Percentiles rank a stretch among this genome's conserved stretches.
phyloP scores from a whole-genome alignment of 257 asterid genomes.

The Solanum sitiens region DNA sequence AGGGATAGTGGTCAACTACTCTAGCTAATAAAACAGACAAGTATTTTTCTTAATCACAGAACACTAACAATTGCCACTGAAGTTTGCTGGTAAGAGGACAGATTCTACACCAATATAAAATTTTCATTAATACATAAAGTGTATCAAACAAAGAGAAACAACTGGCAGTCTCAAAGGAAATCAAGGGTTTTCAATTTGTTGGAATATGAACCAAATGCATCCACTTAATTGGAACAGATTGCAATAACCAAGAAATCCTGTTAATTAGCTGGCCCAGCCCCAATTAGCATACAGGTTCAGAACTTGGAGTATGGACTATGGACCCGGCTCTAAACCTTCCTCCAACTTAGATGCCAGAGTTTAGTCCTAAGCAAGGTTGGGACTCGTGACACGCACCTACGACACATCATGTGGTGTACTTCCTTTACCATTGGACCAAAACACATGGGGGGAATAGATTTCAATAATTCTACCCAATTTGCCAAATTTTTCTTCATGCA shows the following conservation, averaged over 20 bases:
- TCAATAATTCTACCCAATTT: not conserved
- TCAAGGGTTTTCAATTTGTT: not conserved
- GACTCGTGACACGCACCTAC: not conserved
- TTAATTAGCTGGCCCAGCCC: not conserved
- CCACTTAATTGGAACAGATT: not conserved
- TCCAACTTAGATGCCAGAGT: not conserved
- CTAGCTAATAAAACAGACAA: not conserved
- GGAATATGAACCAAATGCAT: not conserved
- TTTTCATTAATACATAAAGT: not conserved
- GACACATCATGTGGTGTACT: not conserved
- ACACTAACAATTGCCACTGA: not conserved
- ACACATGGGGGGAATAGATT: not conserved
- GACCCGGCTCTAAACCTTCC: not conserved
- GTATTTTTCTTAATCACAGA: not conserved
- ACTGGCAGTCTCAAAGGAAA: not conserved
- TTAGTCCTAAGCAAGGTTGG: not conserved
- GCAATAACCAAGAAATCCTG: not conserved
- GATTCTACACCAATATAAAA: not conserved
- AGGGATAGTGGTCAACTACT: not conserved
- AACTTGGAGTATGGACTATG: not conserved
- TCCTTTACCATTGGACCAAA: not conserved
- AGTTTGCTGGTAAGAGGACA: not conserved
- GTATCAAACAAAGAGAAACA: not conserved
- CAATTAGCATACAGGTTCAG: not conserved
- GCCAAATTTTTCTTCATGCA: not conserved